Evolutionary conservation across 225 moss, liverwort and hornwort species (phyloP).

Genomic region (Pseudisothecium myosuroides): DNA sequence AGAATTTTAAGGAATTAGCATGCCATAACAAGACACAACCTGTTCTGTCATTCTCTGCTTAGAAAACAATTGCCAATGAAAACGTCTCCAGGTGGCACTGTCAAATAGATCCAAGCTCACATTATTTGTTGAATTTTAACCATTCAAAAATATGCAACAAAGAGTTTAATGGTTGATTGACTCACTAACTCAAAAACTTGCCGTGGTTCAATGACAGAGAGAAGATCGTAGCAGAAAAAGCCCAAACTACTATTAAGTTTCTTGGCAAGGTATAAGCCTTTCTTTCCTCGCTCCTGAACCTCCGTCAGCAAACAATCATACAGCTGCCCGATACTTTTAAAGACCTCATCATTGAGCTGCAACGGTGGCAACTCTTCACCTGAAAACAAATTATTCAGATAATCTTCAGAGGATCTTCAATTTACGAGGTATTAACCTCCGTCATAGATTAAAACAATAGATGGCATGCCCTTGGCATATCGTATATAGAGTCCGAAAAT

Average conservation of each 20-base stretch:
- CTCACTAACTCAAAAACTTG: constrained; percentile 99
- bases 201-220: constrained; percentile 95
- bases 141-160: background rate
- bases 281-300: constrained; percentile 99
- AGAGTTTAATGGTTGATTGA: constrained; percentile 3
- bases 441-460: background rate
- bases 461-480: background rate
- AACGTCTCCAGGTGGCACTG: background rate
- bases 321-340: constrained; percentile 91
- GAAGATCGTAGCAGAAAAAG: constrained; percentile 95
- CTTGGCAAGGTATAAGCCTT: constrained; percentile 75
- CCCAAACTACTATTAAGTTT: constrained; percentile 92
- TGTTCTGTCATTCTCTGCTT: background rate
- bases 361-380: constrained; percentile 97
- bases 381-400: constrained; percentile 24
- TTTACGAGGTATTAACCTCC: background rate
- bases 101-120: background rate
- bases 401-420: background rate
- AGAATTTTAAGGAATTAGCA: background rate
- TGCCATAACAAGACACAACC: background rate
- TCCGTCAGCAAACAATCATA: constrained; percentile 98
- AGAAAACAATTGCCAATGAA: background rate
- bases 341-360: constrained; percentile 95
- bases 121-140: background rate
- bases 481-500: background rate